phyloP scores from a whole-genome alignment of 2,329 filamentous ascomycete genomes.

The Calonectria fujianensis region DNA sequence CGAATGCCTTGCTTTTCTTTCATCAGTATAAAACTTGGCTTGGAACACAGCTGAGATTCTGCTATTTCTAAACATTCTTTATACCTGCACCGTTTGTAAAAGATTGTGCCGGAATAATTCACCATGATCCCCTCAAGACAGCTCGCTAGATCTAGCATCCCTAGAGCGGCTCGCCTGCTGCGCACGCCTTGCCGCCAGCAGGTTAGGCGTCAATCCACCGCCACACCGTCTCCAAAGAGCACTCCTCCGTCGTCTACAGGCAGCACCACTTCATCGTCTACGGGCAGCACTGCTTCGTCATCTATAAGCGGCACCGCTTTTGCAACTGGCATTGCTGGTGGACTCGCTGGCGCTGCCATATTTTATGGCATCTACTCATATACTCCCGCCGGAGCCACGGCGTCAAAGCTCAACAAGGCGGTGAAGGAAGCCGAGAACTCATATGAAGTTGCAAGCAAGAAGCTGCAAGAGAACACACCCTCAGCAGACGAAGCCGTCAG shows the following conservation, averaged over 20 bases:
- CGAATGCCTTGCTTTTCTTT: not conserved
- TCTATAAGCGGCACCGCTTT: conserved; percentile 58
- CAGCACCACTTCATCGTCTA: no score
- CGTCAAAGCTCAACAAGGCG: conserved; percentile 66
- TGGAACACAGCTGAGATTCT: not conserved
- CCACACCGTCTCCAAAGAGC: conserved; percentile 50
- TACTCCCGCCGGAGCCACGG: conserved; percentile 66
- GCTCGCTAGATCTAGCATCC: conserved; percentile 54
- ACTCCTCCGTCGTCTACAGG: no score
- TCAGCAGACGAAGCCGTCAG: conserved; percentile 79
- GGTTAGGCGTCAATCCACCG: conserved; percentile 65
- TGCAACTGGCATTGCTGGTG: conserved; percentile 65
- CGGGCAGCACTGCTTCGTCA: no score
- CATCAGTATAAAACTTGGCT: conserved; percentile 3
- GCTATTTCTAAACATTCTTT: not conserved
- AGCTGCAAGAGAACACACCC: conserved; percentile 77
- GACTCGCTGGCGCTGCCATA: conserved; percentile 64
- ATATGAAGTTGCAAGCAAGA: conserved; percentile 75
- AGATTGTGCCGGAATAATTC: not conserved
- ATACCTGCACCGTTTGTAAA: not conserved
- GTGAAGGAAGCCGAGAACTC: conserved; percentile 75
- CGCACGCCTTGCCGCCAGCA: conserved; percentile 55
- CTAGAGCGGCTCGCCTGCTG: conserved; percentile 53
- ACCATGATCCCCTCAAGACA: conserved; percentile 58
- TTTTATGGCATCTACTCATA: conserved; percentile 67